Base-by-base conservation (phyloP, 1,284 basidiomycete species). In the Ceratobasidium sp. region DNA sequence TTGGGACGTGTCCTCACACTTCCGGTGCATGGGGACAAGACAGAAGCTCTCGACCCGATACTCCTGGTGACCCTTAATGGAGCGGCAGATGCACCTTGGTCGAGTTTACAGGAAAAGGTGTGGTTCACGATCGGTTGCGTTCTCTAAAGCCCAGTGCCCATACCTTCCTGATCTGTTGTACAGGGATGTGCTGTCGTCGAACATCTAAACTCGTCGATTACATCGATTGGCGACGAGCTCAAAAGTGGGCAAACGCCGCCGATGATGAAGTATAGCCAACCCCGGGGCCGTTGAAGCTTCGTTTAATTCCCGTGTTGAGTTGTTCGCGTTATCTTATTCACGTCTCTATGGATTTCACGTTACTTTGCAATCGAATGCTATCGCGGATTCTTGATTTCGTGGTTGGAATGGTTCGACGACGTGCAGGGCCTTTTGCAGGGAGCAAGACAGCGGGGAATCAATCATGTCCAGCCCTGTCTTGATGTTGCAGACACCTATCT, bases 1-100 rank as follows among this genome's bases (percentile, higher is more conserved):
- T 61, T 71, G 37, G 68, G 68, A 19, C 68, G 68, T 16, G 68
- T 71, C 39, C 41, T 71, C 27, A 71, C 68, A 22, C 68, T 71
- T 59, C 68, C 68, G 41, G 68, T 71, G 8, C 56, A 71, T 49
- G 68, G 68, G n/a, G 39, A 43, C 4, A 61, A 41, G 24, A 24
- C 34, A 46, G 68, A 71, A 39, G 68, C 68, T 9, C 68, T 71
- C 54, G 56, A 59, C 29, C 68, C 68, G 31, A 56, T 71, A 37
- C 56, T 71, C 41, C 34, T 71, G 14, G 68, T 71, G 39, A 71
- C 68, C 68, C 68, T 71, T 41, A 71, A 71, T 29, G 68, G 68
- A 61, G 59, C 41, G 39, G 29, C 41, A 29, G 68, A 71, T 61
- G 68, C 68, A 31, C 43, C 68, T 49, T 71, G 68, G 68, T 71